These are phyloP conservation scores for Kodamaea nitidulidarum DNA, from an alignment of 805 yeast species.

Conservation along the genomic window DNA sequence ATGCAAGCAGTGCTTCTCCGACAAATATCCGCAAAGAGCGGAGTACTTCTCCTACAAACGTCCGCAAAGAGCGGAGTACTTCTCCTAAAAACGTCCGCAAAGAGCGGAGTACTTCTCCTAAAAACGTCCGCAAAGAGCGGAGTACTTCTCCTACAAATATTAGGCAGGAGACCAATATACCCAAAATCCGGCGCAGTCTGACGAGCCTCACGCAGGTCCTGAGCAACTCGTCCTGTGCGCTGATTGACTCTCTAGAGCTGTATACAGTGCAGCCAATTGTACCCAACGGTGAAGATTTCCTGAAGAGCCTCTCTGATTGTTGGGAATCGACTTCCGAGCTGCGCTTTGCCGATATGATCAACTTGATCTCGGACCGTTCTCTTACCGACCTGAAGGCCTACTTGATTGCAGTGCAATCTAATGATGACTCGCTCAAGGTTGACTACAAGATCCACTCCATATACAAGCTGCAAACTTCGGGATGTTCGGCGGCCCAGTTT, in stretches of 20 bases:
- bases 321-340: slow-evolving; percentile 6
- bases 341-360: slow-evolving; percentile 16
- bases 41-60: background rate
- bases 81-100: background rate
- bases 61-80: too few relatives aligned
- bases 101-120: background rate
- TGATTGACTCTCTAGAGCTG: slow-evolving; percentile 8
- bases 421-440: slow-evolving; percentile 20
- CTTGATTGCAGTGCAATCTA: slow-evolving; percentile 18
- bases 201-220: slow-evolving; percentile 4
- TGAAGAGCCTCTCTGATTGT: slow-evolving; percentile 1
- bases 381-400: slow-evolving; percentile 25
- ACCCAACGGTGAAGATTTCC: slow-evolving; percentile 3
- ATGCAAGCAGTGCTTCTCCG: background rate
- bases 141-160: background rate
- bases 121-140: background rate
- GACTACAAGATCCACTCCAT: slow-evolving; percentile 35
- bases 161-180: too few relatives aligned
- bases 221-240: slow-evolving; percentile 7
- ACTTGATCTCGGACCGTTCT: slow-evolving; percentile 24
- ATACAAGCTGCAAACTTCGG: slow-evolving; percentile 22
- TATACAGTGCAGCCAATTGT: slow-evolving; percentile 5
- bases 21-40: background rate
- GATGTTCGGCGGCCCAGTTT: slow-evolving; percentile 3
- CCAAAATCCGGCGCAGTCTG: background rate